phyloP scores from a whole-genome alignment of 495 filamentous ascomycete species.

The Podospora didyma region DNA sequence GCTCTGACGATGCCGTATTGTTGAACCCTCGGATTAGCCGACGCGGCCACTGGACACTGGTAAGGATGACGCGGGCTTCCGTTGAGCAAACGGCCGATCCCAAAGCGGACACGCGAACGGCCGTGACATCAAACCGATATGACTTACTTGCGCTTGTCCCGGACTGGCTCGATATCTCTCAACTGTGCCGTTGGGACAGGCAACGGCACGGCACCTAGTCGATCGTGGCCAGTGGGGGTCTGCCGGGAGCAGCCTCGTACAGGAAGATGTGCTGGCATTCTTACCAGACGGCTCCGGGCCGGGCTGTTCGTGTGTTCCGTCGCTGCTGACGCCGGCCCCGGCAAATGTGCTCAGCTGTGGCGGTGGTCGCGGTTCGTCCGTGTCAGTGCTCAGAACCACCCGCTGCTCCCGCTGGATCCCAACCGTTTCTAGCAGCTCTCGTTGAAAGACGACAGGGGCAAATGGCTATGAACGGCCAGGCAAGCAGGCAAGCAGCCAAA shows the following conservation, averaged over 20 bases:
- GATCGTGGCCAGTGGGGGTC: background rate
- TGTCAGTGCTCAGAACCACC: background rate
- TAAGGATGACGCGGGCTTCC: background rate
- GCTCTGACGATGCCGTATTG: too few species aligned
- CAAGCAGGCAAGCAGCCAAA: too few species aligned
- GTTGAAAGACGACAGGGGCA: background rate
- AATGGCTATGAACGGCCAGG: background rate
- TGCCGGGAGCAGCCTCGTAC: background rate
- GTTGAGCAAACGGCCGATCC: background rate
- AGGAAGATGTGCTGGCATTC: background rate
- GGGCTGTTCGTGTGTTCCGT: background rate
- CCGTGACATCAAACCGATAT: too few species aligned
- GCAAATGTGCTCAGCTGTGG: background rate
- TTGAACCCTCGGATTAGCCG: background rate
- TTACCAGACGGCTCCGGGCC: background rate
- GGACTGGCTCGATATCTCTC: too few species aligned
- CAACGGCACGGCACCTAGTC: too few species aligned
- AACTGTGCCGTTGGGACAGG: too few species aligned
- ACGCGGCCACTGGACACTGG: slow-evolving; percentile 1
- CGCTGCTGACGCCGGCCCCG: background rate
- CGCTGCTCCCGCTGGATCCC: background rate
- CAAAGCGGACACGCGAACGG: background rate
- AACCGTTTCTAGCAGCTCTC: background rate
- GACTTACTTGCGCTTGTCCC: too few species aligned
- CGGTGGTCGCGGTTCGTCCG: background rate